Base-by-base conservation (phyloP, 2,329 filamentous ascomycete species). In the Ophiostoma piceae region DNA sequence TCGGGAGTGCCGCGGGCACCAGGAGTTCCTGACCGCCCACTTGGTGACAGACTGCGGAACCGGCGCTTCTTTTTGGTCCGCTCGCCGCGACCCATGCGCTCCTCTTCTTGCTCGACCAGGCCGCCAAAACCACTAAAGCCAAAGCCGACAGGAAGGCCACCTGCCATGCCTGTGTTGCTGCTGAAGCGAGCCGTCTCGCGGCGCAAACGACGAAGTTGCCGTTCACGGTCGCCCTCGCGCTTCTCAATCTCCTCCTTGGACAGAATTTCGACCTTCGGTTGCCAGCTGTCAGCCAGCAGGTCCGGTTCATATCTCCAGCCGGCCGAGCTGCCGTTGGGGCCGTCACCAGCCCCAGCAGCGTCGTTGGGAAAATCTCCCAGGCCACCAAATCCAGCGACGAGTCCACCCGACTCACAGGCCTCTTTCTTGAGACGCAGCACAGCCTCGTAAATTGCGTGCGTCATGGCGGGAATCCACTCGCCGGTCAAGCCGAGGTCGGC, bases 221-320 rank as follows among this genome's bases (percentile, higher is more conserved):
- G 85, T 79, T 99, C 95, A 60, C 95, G 87, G 77, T 99, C 95
- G 68, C 92, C 92, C 79, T 99, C 95, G 37, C 95, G 88, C 81
- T 96, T 96, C 80, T 99, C 95, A 69, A 99, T 98, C 77, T 99
- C 95, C 75, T 99, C 95, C 75, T 97, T 96, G 54, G 90, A 94
- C 1, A 99, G 81, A 0, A 85, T 84, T 78, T 94, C 92, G 9
- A 95, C 84, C 81, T 91, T 92, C 7, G 92, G 90, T 77, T 93
- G 91, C 92, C 92, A 95, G 72, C 91, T 89, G 73, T 92, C 90
- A 8, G 87, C 94, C 3, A 98, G 84, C 71, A 92, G 90, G 76
- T 98, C 95, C 2, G 92, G 92, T 74, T 99, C 95, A 77, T 97
- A 97, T 73, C 95, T 87, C 94, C 95, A 98, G 2, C 95, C 95